Conservation (phyloP, 2,329 filamentous ascomycete genomes). For the Apiospora rasikravindrae region DNA sequence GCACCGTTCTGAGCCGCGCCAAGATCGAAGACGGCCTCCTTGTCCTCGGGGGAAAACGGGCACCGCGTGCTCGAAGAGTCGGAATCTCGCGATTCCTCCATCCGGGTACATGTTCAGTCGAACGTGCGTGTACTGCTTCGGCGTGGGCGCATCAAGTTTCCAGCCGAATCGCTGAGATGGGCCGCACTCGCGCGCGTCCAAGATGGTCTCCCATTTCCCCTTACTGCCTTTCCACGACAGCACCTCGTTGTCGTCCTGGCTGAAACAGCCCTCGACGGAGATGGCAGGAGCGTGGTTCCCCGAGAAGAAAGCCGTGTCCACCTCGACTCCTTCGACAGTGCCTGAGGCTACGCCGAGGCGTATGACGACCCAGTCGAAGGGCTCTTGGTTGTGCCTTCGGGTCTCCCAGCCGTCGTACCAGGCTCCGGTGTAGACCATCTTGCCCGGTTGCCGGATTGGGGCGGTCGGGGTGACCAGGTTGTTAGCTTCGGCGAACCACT, state of each 20-base stretch:
- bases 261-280: constrained; percentile 78
- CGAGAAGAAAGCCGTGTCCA: constrained; percentile 82
- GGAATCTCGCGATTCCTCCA: constrained; percentile 81
- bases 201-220: constrained; percentile 74
- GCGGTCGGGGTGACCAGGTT: constrained; percentile 69
- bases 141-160: constrained; percentile 64
- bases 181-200: constrained; percentile 73
- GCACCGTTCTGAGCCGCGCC: constrained; percentile 80
- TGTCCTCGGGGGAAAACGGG: constrained; percentile 76
- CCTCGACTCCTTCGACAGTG: constrained; percentile 74
- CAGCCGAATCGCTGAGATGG: constrained; percentile 76
- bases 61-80: constrained; percentile 76
- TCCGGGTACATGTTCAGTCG: constrained; percentile 85
- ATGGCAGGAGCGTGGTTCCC: constrained; percentile 83
- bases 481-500: constrained; percentile 71
- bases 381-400: constrained; percentile 65
- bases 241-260: constrained; percentile 66
- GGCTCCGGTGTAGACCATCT: constrained; percentile 72
- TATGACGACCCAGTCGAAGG: constrained; percentile 71
- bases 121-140: constrained; percentile 78
- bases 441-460: constrained; percentile 66
- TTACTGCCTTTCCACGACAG: constrained; percentile 62
- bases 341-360: constrained; percentile 73
- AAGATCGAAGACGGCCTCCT: constrained; percentile 72
- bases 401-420: constrained; percentile 78